Conservation (phyloP, 2,329 filamentous ascomycete genomes). For the Colletotrichum cereale region DNA sequence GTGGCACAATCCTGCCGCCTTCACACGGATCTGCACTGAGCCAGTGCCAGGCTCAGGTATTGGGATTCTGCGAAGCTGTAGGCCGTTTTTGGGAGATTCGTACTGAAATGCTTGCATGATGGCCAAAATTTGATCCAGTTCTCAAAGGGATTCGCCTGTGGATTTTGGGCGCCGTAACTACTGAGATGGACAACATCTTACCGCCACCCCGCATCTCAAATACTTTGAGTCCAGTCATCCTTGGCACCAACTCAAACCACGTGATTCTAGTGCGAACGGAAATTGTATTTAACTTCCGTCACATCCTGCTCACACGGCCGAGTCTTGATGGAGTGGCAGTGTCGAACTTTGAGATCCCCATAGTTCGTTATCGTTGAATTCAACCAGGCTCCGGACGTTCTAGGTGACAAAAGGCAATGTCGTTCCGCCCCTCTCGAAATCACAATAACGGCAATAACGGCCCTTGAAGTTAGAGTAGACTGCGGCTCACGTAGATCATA, state of each 20-base stretch:
- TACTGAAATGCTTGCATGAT: not conserved
- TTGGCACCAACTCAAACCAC: not conserved
- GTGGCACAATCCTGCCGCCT: slow-evolving; percentile 26
- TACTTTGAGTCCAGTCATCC: not conserved
- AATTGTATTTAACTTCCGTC: not conserved
- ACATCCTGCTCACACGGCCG: too few species aligned
- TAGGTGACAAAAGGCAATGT: not conserved
- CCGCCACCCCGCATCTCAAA: not conserved
- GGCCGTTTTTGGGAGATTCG: not conserved
- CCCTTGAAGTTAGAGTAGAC: too few species aligned
- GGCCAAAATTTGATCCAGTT: accelerated
- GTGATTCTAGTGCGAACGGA: not conserved
- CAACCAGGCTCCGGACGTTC: not conserved
- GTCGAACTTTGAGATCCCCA: not conserved
- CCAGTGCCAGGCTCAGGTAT: slow-evolving; percentile 20
- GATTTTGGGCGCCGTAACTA: too few species aligned
- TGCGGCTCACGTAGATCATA: not conserved
- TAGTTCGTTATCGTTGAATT: too few species aligned
- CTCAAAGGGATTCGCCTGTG: not conserved
- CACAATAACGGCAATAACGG: too few species aligned
- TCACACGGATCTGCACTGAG: slow-evolving; percentile 22
- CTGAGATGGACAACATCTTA: not conserved
- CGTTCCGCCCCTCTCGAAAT: not conserved
- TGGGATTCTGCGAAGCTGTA: slow-evolving; percentile 7
- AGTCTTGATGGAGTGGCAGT: accelerated